Percentiles rank a stretch among this genome's conserved stretches.
phyloP scores from a whole-genome alignment of 2,329 filamentous ascomycete genomes.

The Phoma sp. region DNA sequence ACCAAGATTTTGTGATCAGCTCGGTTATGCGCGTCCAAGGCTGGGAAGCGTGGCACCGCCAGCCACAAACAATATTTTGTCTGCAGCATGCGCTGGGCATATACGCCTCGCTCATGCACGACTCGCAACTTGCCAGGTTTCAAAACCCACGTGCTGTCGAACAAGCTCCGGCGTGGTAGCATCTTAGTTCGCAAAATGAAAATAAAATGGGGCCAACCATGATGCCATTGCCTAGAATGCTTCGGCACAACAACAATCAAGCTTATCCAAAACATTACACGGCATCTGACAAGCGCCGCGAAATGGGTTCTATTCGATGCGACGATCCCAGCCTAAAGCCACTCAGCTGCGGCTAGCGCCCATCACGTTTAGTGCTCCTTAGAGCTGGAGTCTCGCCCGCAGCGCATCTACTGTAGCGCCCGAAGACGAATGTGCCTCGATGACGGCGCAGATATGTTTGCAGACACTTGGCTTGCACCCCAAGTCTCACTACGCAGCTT shows the following conservation, averaged over 20 bases:
- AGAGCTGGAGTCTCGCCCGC: slow-evolving; percentile 15
- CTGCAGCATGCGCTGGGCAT: neutral
- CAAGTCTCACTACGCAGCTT: neutral
- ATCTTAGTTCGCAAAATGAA: neutral
- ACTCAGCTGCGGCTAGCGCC: slow-evolving; percentile 17
- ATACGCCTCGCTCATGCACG: neutral
- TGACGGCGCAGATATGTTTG: slow-evolving; percentile 1
- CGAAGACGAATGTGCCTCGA: slow-evolving; percentile 2
- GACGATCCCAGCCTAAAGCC: slow-evolving; percentile 13
- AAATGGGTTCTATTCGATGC: neutral
- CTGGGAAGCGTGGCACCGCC: neutral
- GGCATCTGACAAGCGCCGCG: neutral
- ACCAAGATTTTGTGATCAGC: neutral
- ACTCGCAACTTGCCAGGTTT: neutral
- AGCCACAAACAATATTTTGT: slow-evolving; percentile 2
- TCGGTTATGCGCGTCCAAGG: neutral
- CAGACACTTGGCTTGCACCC: neutral
- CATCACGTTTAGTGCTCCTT: slow-evolving; percentile 11
- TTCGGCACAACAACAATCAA: neutral
- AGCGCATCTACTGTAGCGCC: slow-evolving; percentile 3
- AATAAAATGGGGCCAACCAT: neutral
- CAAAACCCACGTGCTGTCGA: neutral
- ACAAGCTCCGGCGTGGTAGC: neutral
- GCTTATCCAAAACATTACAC: slow-evolving; percentile 1
- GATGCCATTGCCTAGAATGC: neutral